Evolutionary conservation across 176 grass and related monocot genomes (phyloP).

Genomic region (Calamus simplicifolius): DNA sequence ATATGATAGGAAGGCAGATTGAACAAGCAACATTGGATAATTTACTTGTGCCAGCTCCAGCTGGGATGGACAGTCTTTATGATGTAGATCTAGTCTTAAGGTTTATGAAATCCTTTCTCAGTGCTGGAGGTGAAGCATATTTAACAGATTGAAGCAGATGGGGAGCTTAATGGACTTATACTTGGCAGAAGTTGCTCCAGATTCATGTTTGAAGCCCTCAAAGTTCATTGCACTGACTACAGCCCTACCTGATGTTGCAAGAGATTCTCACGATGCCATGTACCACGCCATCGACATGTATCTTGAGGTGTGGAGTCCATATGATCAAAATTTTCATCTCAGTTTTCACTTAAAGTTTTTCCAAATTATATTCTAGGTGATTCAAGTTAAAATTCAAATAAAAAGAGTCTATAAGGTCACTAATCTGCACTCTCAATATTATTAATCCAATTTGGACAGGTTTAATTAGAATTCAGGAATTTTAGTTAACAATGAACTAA

Average conservation of each 20-base stretch:
- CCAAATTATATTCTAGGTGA: too few species aligned
- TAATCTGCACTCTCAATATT: too few species aligned
- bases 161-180: constrained; percentile 66
- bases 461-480: too few species aligned
- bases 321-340: neutral
- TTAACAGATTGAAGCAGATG: constrained; percentile 50
- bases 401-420: too few species aligned
- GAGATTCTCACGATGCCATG: constrained; percentile 78
- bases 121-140: constrained; percentile 7
- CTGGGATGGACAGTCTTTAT: constrained; percentile 44
- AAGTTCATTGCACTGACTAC: constrained; percentile 59
- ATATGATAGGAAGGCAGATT: constrained; percentile 72
- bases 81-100: constrained; percentile 59
- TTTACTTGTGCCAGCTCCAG: constrained; percentile 53
- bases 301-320: constrained; percentile 49
- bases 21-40: constrained; percentile 85
- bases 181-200: constrained; percentile 80
- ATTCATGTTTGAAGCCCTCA: constrained; percentile 51
- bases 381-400: too few species aligned
- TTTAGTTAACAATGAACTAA: too few species aligned
- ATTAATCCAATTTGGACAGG: too few species aligned
- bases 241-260: constrained; percentile 44
- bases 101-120: constrained; percentile 64
- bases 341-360: too few species aligned
- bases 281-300: constrained; percentile 95